Evolutionary conservation across 2,329 filamentous ascomycete genomes (phyloP).

Genomic region (Lachnellula cervina): DNA sequence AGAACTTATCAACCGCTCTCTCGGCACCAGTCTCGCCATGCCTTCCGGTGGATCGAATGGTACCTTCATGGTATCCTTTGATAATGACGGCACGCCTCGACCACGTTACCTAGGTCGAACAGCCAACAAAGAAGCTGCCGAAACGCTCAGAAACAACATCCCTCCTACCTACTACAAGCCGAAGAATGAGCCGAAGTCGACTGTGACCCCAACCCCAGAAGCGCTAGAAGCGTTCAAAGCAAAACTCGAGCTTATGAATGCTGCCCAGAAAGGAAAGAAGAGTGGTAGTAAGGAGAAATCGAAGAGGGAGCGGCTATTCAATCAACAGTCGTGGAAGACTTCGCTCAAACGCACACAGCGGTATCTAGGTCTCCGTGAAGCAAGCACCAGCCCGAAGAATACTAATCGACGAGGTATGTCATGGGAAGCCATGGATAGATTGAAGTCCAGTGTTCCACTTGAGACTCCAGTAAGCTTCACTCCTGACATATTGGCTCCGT

Average conservation of each 20-base stretch:
- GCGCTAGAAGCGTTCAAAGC: constrained; percentile 45
- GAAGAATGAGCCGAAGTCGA: constrained; percentile 23
- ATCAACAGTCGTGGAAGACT: constrained; percentile 47
- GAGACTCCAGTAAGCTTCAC: constrained; percentile 35
- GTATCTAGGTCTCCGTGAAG: constrained; percentile 63
- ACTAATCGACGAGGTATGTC: constrained; percentile 23
- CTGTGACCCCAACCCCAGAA: constrained; percentile 31
- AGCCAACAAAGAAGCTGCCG: constrained; percentile 35
- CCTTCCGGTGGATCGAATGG: constrained; percentile 46
- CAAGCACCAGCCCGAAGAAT: neutral
- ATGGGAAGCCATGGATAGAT: constrained; percentile 20
- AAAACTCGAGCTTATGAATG: constrained; percentile 49
- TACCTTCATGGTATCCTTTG: constrained; percentile 60
- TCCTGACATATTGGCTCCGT: constrained; percentile 40
- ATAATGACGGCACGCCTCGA: constrained; percentile 51
- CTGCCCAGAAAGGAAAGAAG: constrained; percentile 43
- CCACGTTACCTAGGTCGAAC: constrained; percentile 65
- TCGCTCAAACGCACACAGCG: constrained; percentile 61
- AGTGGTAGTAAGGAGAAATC: constrained; percentile 44
- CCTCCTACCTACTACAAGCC: constrained; percentile 27
- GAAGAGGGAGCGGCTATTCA: constrained; percentile 42
- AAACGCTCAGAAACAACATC: constrained; percentile 26
- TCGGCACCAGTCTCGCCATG: constrained; percentile 51
- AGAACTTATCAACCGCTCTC: constrained; percentile 55
- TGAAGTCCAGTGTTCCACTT: constrained; percentile 23